Evolutionary conservation across 352 stramenopile genomes (phyloP), one percentile per base, ranked within the genome.

Genomic region (Phytopythium chamaehyphon): DNA sequence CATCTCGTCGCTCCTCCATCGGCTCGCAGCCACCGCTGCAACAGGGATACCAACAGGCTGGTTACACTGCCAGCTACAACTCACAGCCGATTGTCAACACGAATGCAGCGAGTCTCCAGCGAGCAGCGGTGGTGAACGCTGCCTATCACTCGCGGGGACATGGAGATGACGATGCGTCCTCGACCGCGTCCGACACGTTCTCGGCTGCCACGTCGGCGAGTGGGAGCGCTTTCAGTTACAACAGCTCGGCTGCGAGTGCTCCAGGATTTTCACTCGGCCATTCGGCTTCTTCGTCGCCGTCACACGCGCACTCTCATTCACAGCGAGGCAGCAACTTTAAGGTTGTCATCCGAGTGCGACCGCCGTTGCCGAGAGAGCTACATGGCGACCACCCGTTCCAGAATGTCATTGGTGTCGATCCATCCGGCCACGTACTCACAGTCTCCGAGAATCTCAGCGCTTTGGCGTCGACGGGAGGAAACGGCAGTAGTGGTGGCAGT

Each of bases 291-390:
- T 5, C 37, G 9, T 52, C 46, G 19, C 33, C 46, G 18, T 71
- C 22, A 52, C 55, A 49, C 71, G 57, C 6, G 0, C 45, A 44
- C 24, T 33, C 61, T 33, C 28, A 51, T 33, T 33, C 45, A 7
- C 71, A 79, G 48, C 76, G 80, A 9, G 80, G 80, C 2, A 85
- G 74, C 52, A 95, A 96, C 64, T 95, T 96, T 60, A 96, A 96
- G 49, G 90, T 98, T 40, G 90, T 97, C n/a, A 95, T 98, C 54
- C 81, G 90, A 42, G 86, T 97, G 22, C 83, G 90, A 1, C 90
- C 90, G 1, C 90, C 90, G 2, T 59, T 97, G 18, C 84, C 86
- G 1, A 67, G 90, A 24, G 90, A 97, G 57, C 69, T 97, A 1
- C 77, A 96, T 42, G 83, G 84, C 2, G 86, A 97, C 38, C 73